phyloP scores from a whole-genome alignment of 495 filamentous ascomycete genomes.

The Penicillium parvum region DNA sequence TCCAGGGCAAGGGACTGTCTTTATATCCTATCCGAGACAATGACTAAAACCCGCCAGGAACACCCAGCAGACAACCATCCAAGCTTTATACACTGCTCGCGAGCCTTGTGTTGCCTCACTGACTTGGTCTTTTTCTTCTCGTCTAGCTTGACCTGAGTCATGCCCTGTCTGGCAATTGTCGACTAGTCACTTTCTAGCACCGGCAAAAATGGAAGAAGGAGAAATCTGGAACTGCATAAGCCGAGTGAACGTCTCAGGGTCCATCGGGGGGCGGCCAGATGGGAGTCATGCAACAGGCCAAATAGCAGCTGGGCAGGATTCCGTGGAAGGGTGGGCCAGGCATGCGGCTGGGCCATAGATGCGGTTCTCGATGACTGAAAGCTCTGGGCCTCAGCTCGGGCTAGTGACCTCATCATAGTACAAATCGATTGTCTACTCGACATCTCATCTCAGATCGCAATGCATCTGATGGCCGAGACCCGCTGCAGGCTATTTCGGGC shows the following conservation, averaged over 20 bases:
- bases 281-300: slow-evolving; percentile 12
- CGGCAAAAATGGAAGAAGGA: slow-evolving; percentile 22
- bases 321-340: slow-evolving; percentile 21
- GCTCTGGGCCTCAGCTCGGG: slow-evolving; percentile 13
- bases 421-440: slow-evolving; percentile 6
- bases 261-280: slow-evolving; percentile 8
- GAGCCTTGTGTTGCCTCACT: slow-evolving; percentile 12
- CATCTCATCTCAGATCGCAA: slow-evolving; percentile 17
- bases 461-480: slow-evolving; percentile 20
- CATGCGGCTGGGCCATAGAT: slow-evolving; percentile 20
- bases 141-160: slow-evolving; percentile 17
- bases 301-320: slow-evolving; percentile 14
- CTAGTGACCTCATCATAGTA: slow-evolving; percentile 8
- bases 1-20: slow-evolving; percentile 1
- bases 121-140: slow-evolving; percentile 8
- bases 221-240: slow-evolving; percentile 18
- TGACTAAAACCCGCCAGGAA: slow-evolving; percentile 7
- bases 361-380: slow-evolving; percentile 7
- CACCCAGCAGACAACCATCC: slow-evolving; percentile 2
- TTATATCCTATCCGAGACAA: slow-evolving; percentile 10
- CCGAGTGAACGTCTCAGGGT: slow-evolving; percentile 8
- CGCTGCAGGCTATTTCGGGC: slow-evolving; percentile 14
- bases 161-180: slow-evolving; percentile 9
- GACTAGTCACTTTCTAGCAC: slow-evolving; percentile 7
- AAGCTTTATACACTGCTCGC: slow-evolving; percentile 19